These are phyloP conservation scores for Botrytis cinerea DNA, from an alignment of 2,329 filamentous ascomycete genomes.

Conservation along the genomic window DNA sequence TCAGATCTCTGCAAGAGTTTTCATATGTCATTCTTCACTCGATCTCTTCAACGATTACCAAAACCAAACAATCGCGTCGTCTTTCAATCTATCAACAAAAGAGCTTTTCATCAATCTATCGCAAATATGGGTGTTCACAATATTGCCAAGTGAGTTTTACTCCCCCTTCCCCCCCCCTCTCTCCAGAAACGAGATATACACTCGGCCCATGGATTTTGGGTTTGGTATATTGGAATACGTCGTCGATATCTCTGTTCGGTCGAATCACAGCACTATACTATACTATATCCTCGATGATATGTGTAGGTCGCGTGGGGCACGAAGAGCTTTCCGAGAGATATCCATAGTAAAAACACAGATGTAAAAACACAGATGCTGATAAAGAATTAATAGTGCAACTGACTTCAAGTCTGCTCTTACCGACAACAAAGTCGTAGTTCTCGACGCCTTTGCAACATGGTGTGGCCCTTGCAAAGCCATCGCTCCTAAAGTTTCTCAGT, in stretches of 20 bases:
- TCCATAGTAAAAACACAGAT: neutral
- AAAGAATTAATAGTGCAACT: slow-evolving; percentile 49
- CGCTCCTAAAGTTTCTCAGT: slow-evolving; percentile 71
- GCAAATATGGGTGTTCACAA: slow-evolving; percentile 51
- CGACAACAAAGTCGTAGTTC: slow-evolving; percentile 64
- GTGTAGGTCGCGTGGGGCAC: neutral
- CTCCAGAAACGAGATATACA: neutral
- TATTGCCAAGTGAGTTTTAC: slow-evolving; percentile 43
- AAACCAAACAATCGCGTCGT: slow-evolving; percentile 18
- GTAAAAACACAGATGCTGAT: slow-evolving; percentile 30
- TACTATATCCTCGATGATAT: neutral
- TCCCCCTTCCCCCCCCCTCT: neutral
- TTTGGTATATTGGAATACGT: neutral
- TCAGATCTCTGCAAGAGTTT: neutral
- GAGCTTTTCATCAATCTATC: slow-evolving; percentile 44
- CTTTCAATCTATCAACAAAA: slow-evolving; percentile 16
- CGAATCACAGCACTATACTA: neutral
- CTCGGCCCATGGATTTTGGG: neutral
- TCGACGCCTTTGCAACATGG: slow-evolving; percentile 90
- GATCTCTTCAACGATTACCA: slow-evolving; percentile 28
- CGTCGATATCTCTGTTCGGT: neutral
- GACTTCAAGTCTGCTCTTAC: slow-evolving; percentile 59
- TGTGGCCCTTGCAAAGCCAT: slow-evolving; percentile 96
- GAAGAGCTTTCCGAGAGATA: neutral
- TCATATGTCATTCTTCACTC: slow-evolving; percentile 31